Evolutionary conservation across 2,329 filamentous ascomycete species (phyloP), one percentile per base, ranked within the genome.

Genomic region (Trichoderma semiorbis): DNA sequence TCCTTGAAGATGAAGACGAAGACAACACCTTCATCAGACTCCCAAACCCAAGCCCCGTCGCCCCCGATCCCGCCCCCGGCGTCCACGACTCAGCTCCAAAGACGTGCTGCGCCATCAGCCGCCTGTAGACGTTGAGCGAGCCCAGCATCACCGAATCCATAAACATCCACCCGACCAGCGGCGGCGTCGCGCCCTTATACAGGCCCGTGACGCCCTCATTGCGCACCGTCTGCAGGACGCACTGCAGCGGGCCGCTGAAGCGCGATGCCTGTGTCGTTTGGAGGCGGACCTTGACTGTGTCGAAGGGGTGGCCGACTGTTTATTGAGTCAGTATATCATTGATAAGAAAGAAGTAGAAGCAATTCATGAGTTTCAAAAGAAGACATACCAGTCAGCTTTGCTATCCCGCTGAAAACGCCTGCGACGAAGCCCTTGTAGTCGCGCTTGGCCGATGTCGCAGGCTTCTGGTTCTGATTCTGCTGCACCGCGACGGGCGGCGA

Each of bases 131-230:
- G 28, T 93, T 97, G 75, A 99, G 85, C 21, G 93, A 97, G 55
- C 96, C 96, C 39, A 98, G 88, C 95, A 98, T 97, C 72, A 91
- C 80, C 55, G 85, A 88, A 84, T 99, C 96, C 95, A 98, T 98
- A 78, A 97, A 93, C 92, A 98, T 97, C 96, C 96, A 98, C 77
- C 96, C 96, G 66, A 98, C 90, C 63, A 98, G 85, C 67, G 96
- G 96, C 70, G 95, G 95, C 32, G 93, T 93, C 12, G 94, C 94
- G 77, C 95, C 95, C 84, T 98, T 99, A 87, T 98, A 99, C 55
- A 99, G 85, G 3, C 94, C 96, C 65, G 87, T 83, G 61, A 97
- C 83, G 62, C 95, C 95, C 82, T 99, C 96, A 79, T 94, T 92
- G 73, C 92, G 89, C 32, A 98, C 75, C 11, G 96, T 99, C 80